phyloP scores from a whole-genome alignment of 176 grass and related monocot species.

The Bromus sterilis region DNA sequence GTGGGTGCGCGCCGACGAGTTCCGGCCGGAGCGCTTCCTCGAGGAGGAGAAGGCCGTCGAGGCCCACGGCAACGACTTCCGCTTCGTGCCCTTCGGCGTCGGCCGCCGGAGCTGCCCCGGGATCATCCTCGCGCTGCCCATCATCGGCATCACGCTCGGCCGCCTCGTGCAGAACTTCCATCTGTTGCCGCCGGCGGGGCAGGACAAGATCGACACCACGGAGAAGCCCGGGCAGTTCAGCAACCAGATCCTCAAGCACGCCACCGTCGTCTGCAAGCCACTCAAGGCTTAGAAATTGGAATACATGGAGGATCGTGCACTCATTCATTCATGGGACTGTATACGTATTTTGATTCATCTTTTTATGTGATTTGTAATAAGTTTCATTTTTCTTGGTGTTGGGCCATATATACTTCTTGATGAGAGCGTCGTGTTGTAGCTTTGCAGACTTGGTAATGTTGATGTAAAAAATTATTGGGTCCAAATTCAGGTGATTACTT shows the following conservation, averaged over 20 bases:
- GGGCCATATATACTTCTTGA: too few relatives aligned
- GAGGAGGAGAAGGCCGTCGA: constrained; percentile 76
- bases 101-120: constrained; percentile 89
- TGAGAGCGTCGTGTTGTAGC: rapidly evolving
- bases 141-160: constrained; percentile 78
- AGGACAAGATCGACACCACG: constrained; percentile 53
- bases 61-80: constrained; percentile 83
- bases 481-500: not conserved
- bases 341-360: too few relatives aligned
- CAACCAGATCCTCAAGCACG: constrained; percentile 78
- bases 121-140: constrained; percentile 83
- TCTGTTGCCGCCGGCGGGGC: constrained; percentile 53
- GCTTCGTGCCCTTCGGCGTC: constrained; percentile 80
- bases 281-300: constrained; percentile 21
- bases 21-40: constrained; percentile 71
- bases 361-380: too few relatives aligned
- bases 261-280: constrained; percentile 78
- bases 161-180: constrained; percentile 73
- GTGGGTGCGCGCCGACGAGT: constrained; percentile 79
- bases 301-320: too few relatives aligned
- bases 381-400: not conserved
- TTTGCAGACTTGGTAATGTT: not conserved
- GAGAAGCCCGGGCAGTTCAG: constrained; percentile 91
- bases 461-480: not conserved
- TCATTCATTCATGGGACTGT: too few relatives aligned